Evolutionary conservation across 768 basidiomycete genomes (phyloP).

Genomic region (Kwoniella botswanensis): DNA sequence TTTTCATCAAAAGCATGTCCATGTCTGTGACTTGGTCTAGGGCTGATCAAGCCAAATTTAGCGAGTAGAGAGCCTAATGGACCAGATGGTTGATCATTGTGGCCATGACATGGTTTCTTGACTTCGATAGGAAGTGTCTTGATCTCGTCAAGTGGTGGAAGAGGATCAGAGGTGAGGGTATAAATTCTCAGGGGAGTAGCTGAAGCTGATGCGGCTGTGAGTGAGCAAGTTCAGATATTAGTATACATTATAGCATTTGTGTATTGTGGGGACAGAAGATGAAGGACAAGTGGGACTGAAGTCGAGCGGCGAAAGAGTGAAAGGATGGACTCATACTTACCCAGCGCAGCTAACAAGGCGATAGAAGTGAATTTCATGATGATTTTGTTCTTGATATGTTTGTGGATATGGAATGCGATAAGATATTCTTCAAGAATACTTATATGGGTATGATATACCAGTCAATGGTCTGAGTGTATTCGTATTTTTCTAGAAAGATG

Average conservation of each 20-base stretch:
- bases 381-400: neutral
- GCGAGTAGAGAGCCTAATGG: constrained; percentile 16
- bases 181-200: constrained; percentile 26
- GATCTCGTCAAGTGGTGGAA: constrained; percentile 8
- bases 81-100: neutral
- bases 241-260: neutral
- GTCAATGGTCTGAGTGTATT: constrained; percentile 15
- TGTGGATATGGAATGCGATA: neutral
- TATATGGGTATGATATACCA: neutral
- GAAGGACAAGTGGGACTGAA: neutral
- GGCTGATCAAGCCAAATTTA: constrained; percentile 11
- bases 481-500: neutral
- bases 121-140: neutral
- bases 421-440: constrained; percentile 17
- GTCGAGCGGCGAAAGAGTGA: neutral
- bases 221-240: neutral
- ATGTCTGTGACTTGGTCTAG: neutral
- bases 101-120: constrained; percentile 8
- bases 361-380: constrained; percentile 35
- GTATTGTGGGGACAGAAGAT: neutral
- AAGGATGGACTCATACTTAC: constrained; percentile 24
- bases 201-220: constrained; percentile 23
- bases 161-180: constrained; percentile 19
- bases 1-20: constrained; percentile 1
- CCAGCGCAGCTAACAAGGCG: constrained; percentile 33